A percentile compares a stretch with the other conserved stretches of the same genome.
Evolutionary conservation across 2,329 filamentous ascomycete genomes (phyloP).

Genomic region (Colletotrichum simmondsii): DNA sequence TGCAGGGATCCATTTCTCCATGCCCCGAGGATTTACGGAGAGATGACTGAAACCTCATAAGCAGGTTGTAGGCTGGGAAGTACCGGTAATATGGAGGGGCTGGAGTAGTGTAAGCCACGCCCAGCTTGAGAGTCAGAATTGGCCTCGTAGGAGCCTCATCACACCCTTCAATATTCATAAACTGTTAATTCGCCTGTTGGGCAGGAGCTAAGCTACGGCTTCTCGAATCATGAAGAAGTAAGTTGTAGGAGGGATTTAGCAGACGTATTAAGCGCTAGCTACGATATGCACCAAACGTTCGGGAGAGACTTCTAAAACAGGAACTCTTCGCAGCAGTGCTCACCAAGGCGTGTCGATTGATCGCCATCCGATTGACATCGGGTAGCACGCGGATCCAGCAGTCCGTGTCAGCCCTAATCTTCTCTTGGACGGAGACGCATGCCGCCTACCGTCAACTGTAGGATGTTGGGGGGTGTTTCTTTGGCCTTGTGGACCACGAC

Average conservation of each 20-base stretch:
- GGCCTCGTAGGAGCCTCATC: background rate
- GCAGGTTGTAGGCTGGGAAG: background rate
- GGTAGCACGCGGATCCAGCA: conserved; percentile 8
- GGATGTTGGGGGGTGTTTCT: background rate
- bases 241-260: background rate
- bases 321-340: background rate
- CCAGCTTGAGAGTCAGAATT: background rate
- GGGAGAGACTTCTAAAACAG: conserved; percentile 6
- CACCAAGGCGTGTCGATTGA: conserved; percentile 12
- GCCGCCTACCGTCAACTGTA: background rate
- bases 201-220: background rate
- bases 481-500: background rate
- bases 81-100: background rate
- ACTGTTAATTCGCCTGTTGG: background rate
- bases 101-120: background rate
- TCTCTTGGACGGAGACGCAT: conserved; percentile 16
- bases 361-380: conserved; percentile 21
- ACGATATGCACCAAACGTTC: background rate
- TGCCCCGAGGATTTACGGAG: background rate
- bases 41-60: background rate
- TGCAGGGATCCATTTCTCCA: background rate
- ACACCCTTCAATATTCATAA: background rate
- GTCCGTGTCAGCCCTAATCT: conserved; percentile 27
- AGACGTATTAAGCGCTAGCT: background rate
- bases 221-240: background rate